Conservation (phyloP, 352 stramenopile genomes). For the Phytophthora tentaculata region DNA sequence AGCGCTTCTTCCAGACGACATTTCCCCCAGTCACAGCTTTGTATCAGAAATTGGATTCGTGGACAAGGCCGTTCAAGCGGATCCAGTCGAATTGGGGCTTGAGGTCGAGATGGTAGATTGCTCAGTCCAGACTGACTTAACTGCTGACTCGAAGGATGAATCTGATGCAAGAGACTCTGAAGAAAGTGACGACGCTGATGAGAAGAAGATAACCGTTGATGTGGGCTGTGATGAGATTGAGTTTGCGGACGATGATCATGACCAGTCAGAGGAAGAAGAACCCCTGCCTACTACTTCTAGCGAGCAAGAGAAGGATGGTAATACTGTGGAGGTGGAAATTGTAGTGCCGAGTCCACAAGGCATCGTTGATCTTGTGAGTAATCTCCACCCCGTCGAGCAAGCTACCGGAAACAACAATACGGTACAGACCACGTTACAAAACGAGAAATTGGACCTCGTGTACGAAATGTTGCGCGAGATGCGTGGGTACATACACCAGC, state of each 20-base stretch:
- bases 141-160: neutral
- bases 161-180: neutral
- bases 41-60: constrained; percentile 4
- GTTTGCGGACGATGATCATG: neutral
- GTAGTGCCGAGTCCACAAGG: neutral
- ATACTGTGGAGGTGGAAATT: neutral
- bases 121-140: neutral
- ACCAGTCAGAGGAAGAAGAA: neutral
- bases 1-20: neutral
- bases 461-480: constrained; percentile 38
- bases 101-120: neutral
- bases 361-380: neutral
- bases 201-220: constrained; percentile 13
- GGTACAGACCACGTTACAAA: constrained; percentile 1
- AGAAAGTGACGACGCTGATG: neutral
- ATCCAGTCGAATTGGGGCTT: constrained; percentile 5
- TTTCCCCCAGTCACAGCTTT: neutral
- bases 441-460: constrained; percentile 26
- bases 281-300: neutral
- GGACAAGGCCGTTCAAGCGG: constrained; percentile 33
- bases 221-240: constrained; percentile 27
- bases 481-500: constrained; percentile 14
- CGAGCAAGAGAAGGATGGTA: neutral
- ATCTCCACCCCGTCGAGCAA: neutral
- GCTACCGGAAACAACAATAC: too few relatives aligned